phyloP scores from a whole-genome alignment of 495 filamentous ascomycete genomes.

The Penicillium angulare region DNA sequence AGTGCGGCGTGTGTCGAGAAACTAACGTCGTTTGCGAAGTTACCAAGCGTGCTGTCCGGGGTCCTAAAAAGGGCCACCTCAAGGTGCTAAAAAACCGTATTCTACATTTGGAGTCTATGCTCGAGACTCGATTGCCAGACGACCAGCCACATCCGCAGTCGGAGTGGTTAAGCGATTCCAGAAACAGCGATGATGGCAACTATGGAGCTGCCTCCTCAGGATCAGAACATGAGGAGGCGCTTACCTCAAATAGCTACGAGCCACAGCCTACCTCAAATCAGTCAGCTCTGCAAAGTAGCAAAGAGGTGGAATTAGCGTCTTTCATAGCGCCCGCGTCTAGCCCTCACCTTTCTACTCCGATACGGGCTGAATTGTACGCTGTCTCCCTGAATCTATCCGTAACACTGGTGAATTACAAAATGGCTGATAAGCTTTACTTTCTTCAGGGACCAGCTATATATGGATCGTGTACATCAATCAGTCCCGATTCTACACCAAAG shows the following conservation, averaged over 20 bases:
- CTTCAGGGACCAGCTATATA: constrained; percentile 38
- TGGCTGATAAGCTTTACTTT: not conserved
- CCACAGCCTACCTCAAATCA: no score
- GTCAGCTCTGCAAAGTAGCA: no score
- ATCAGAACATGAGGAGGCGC: no score
- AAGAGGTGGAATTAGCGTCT: no score
- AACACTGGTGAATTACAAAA: not conserved
- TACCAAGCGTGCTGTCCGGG: constrained; percentile 41
- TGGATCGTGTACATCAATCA: constrained; percentile 31
- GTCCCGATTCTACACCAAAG: constrained; percentile 29
- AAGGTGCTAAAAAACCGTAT: constrained; percentile 45
- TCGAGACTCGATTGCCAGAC: not conserved
- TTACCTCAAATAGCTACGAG: no score
- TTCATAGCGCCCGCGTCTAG: no score
- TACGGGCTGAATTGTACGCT: no score
- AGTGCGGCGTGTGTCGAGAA: constrained; percentile 42
- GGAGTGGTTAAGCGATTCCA: not conserved
- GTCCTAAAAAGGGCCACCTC: constrained; percentile 49
- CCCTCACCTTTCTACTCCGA: no score
- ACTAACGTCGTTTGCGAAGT: constrained; percentile 41
- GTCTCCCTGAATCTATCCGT: not conserved
- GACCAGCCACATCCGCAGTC: not conserved
- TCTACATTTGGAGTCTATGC: no score
- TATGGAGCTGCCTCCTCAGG: no score
- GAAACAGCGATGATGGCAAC: not conserved